Conservation (phyloP, 768 basidiomycete species). For the Butyriboletus loyo region DNA sequence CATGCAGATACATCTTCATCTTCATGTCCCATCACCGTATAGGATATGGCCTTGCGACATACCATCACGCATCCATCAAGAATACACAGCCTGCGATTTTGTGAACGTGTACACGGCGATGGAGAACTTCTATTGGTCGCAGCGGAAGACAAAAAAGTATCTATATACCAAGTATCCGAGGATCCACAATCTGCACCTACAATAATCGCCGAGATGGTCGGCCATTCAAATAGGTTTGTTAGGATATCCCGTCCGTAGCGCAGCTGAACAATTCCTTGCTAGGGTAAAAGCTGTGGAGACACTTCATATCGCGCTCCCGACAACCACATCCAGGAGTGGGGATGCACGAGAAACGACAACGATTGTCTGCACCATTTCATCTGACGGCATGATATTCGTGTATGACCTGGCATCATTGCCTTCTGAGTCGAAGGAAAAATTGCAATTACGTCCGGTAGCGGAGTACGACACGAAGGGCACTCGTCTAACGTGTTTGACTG, state of each 20-base stretch:
- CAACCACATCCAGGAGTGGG: constrained; percentile 9
- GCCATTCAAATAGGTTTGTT: constrained; percentile 80
- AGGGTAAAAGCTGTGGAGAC: constrained; percentile 83
- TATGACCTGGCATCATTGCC: constrained; percentile 65
- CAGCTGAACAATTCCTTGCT: constrained; percentile 2
- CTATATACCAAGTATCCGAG: constrained; percentile 64
- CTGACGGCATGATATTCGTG: constrained; percentile 81
- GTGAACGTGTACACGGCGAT: constrained; percentile 49
- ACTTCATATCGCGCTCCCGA: constrained; percentile 56
- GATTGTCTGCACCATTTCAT: constrained; percentile 75
- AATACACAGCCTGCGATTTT: constrained; percentile 82
- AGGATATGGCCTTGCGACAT: constrained; percentile 80
- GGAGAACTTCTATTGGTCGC: constrained; percentile 77
- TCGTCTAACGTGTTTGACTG: constrained; percentile 70
- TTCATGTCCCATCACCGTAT: background rate
- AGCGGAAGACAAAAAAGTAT: constrained; percentile 87
- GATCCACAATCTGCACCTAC: constrained; percentile 46
- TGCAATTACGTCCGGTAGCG: constrained; percentile 52
- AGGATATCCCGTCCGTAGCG: background rate
- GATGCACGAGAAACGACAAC: constrained; percentile 46
- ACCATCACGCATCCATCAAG: constrained; percentile 76
- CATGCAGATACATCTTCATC: background rate
- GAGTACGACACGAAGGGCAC: constrained; percentile 85
- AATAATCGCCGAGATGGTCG: constrained; percentile 69
- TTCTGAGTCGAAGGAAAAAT: constrained; percentile 11